Base-by-base conservation (phyloP, 2,329 filamentous ascomycete species). In the Aureobasidium sp. region DNA sequence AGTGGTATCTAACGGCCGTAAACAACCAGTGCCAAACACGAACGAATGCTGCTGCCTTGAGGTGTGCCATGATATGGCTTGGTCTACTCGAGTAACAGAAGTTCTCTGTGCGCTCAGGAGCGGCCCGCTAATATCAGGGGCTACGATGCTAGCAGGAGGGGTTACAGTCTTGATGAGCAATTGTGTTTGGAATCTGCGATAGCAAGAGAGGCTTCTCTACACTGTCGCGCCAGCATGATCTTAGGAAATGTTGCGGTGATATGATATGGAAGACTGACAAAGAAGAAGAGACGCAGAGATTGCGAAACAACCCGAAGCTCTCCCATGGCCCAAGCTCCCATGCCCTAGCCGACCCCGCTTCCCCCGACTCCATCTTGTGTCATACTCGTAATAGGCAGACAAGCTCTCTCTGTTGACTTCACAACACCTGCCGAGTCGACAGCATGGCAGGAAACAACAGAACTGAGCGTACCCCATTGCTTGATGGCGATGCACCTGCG, bases 361-460 rank as follows among this genome's bases (percentile, higher is more conserved):
- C 56, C 56, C 56, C 56, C 44, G n/a, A 49, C 44, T 31, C 22
- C 25, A 58, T 36, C 17, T 31, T n/a, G 47, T 49, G 4, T 22
- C 15, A 27, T 20, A n/a, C n/a, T n/a, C n/a, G n/a, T n/a, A 7
- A 34, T 8, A 27, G 42, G n/a, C 55, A 25, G 20, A 11, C 42
- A 12, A 47, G 41, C 31, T 49, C 14, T 36, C 42, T 14, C 22
- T 11, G 12, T 34, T 39, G 7, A 25, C 5, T 47, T 34, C 31
- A 25, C 20, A 41, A 39, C 44, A 49, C 44, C 44, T 48, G 22
- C 22, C 44, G 17, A n/a, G 22, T 3, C 22, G 15, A 42, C 17
- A 44, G 17, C 3, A 61, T 61, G 57, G 57, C 57, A 52, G n/a
- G 31, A 0, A 61, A 61, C 47, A 52, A 61, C 27, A 51, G 41